A percentile compares a stretch with the other conserved stretches of the same genome.
Evolutionary conservation across 176 grass and related monocot species (phyloP).

Genomic region (Rhynchospora tenuis): DNA sequence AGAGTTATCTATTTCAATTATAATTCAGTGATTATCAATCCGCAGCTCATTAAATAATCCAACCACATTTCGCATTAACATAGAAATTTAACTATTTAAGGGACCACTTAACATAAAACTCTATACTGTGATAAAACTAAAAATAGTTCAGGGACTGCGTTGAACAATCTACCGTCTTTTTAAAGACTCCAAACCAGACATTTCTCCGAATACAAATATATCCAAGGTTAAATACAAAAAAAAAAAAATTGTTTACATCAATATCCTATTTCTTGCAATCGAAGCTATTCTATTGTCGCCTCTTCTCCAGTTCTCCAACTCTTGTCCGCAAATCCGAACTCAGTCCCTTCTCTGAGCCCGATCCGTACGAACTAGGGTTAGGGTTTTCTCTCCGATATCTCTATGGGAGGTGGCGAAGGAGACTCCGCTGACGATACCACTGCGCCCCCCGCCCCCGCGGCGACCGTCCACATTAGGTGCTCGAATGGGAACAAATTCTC

Average conservation of each 20-base stretch:
- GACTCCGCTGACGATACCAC: conserved; percentile 24
- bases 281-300: conserved; percentile 5
- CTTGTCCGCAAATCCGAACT: conserved; percentile 15
- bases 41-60: too few relatives aligned
- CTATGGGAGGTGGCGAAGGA: conserved; percentile 42
- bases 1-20: too few relatives aligned
- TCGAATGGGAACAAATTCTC: conserved; percentile 79
- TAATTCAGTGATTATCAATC: too few relatives aligned
- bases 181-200: neutral
- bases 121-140: too few relatives aligned
- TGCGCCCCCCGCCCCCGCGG: conserved; percentile 12
- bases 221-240: conserved; percentile 7
- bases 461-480: conserved; percentile 62
- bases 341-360: conserved; percentile 8
- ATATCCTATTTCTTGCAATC: conserved; percentile 19
- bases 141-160: too few relatives aligned
- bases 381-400: conserved; percentile 1
- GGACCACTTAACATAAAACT: too few relatives aligned
- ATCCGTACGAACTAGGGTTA: conserved; percentile 34
- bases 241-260: neutral
- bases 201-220: conserved; percentile 23
- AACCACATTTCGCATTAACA: too few relatives aligned
- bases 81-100: too few relatives aligned
- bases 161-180: too few relatives aligned
- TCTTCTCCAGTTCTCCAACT: neutral